Evolutionary conservation across 129 eudicot genomes (phyloP).

Genomic region (Rutidosis leptorrhynchoides): DNA sequence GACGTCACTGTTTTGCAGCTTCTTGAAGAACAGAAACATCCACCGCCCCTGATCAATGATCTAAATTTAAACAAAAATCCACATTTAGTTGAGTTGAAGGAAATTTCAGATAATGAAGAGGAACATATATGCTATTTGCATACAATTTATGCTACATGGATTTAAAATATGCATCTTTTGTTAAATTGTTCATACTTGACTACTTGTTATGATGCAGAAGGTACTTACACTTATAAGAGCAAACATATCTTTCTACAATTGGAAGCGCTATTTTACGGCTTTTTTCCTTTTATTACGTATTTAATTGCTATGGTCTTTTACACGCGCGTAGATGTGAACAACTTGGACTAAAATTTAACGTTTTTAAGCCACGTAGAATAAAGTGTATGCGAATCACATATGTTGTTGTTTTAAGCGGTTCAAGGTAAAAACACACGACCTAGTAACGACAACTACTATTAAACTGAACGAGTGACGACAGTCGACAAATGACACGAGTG

Average conservation of each 20-base stretch:
- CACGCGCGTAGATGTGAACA: conserved; percentile 1
- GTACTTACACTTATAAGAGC: neutral
- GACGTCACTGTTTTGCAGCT: conserved; percentile 77
- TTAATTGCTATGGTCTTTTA: neutral
- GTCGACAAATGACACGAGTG: too few relatives aligned
- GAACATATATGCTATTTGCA: too few relatives aligned
- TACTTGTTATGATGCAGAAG: neutral
- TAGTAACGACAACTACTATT: neutral
- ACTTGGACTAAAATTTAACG: neutral
- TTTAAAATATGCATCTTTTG: neutral
- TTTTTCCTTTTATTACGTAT: neutral
- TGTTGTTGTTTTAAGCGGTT: neutral
- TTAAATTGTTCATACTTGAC: neutral
- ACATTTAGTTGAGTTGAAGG: conserved; percentile 1
- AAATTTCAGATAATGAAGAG: too few relatives aligned
- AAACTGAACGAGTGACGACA: conserved; percentile 16
- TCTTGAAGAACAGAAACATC: conserved; percentile 64
- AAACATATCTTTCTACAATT: conserved; percentile 1
- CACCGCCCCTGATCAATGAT: conserved; percentile 40
- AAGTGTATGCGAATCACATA: too few relatives aligned
- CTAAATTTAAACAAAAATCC: conserved; percentile 27
- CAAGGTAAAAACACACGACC: conserved; percentile 9
- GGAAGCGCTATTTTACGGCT: neutral
- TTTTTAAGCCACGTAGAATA: too few relatives aligned
- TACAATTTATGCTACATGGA: neutral